phyloP scores from a whole-genome alignment of 202 grass and related monocot genomes.

The Setaria viridis region DNA sequence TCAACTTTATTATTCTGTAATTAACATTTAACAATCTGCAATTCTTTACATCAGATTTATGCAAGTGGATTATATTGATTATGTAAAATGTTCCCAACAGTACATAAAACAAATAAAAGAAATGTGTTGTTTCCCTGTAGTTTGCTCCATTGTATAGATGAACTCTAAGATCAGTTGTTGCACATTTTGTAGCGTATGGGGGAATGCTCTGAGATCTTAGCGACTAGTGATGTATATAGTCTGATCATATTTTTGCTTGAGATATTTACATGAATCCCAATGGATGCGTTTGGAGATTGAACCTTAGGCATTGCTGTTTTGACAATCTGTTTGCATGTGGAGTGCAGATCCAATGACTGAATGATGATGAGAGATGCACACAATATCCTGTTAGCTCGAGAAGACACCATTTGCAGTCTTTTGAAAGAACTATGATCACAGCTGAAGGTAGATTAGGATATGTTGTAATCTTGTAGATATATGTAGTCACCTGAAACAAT shows the following conservation, averaged over 20 bases:
- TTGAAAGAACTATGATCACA: not conserved
- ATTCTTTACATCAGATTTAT: not conserved
- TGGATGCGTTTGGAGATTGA: not conserved
- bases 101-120: slow-evolving; percentile 3
- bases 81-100: not conserved
- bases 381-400: not conserved
- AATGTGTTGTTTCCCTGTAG: not conserved
- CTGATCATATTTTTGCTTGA: not conserved
- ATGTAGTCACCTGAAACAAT: not conserved
- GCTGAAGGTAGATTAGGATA: not conserved
- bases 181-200: slow-evolving; percentile 46
- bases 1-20: not conserved
- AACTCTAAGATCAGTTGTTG: not conserved
- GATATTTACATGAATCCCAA: not conserved
- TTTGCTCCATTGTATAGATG: not conserved
- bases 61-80: not conserved
- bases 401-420: not conserved
- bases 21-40: not conserved
- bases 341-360: slow-evolving; percentile 3
- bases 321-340: not conserved
- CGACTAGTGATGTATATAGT: not conserved
- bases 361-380: slow-evolving; percentile 41
- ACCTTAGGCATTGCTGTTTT: not conserved
- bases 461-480: not conserved
- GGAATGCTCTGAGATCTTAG: not conserved